A percentile compares a stretch with the other conserved stretches of the same genome.
These are phyloP conservation scores for Tetrahymena thermophila DNA, from an alignment of 73 alveolate species.

Conservation along the genomic window DNA sequence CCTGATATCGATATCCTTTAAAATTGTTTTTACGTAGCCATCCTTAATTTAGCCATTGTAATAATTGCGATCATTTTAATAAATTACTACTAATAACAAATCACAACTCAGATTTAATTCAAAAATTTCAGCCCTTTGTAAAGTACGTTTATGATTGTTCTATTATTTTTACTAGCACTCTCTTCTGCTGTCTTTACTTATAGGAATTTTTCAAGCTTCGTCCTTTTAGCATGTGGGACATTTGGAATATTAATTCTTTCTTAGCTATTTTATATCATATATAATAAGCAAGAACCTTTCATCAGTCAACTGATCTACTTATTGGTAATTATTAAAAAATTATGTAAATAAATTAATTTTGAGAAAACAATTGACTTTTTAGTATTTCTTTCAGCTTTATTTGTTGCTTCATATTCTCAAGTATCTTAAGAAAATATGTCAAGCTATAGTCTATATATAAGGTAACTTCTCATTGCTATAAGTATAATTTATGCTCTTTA, in stretches of 20 bases:
- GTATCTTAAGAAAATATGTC: not conserved
- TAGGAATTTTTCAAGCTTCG: not conserved
- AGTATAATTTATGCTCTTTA: not conserved
- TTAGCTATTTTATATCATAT: not conserved
- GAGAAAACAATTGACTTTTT: not conserved
- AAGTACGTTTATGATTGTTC: not conserved
- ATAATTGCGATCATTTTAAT: not conserved
- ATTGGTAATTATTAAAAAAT: no score
- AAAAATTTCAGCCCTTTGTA: not conserved
- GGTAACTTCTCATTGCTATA: not conserved
- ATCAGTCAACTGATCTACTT: not conserved
- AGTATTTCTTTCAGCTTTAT: not conserved
- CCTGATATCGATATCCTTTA: not conserved
- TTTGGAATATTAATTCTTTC: not conserved
- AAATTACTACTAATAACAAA: not conserved
- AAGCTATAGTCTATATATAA: not conserved
- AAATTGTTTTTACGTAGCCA: not conserved
- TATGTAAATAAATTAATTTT: not conserved
- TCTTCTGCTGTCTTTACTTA: not conserved
- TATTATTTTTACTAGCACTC: not conserved
- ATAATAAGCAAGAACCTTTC: not conserved
- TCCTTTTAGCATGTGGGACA: not conserved
- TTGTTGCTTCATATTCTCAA: not conserved
- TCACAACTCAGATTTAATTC: not conserved
- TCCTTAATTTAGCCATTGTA: not conserved